A percentile compares a stretch with the other conserved stretches of the same genome.
Evolutionary conservation across 2,329 filamentous ascomycete species (phyloP).

Genomic region (Sclerotinia subarctica): DNA sequence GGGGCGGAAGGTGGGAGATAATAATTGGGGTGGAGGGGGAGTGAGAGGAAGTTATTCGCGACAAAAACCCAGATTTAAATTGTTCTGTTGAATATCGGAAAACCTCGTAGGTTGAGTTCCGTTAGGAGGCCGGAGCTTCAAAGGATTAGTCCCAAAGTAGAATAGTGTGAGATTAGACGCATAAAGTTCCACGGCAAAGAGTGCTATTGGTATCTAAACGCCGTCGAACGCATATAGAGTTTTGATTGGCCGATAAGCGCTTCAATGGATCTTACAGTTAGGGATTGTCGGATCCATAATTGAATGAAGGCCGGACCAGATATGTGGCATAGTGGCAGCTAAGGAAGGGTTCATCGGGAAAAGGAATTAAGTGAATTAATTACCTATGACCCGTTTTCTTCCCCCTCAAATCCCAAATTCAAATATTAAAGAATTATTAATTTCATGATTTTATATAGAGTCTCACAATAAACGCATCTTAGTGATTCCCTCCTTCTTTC

Average conservation of each 20-base stretch:
- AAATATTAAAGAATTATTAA: slow-evolving; percentile 4
- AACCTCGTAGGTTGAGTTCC: slow-evolving; percentile 25
- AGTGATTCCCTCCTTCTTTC: background rate
- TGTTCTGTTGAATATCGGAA: slow-evolving; percentile 29
- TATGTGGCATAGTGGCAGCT: slow-evolving; percentile 17
- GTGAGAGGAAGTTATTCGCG: slow-evolving; percentile 23
- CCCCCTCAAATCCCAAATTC: slow-evolving; percentile 1
- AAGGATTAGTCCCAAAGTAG: background rate
- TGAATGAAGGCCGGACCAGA: slow-evolving; percentile 9
- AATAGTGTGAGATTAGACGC: background rate
- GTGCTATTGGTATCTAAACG: background rate
- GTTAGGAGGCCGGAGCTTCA: slow-evolving; percentile 13
- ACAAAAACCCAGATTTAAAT: slow-evolving; percentile 22
- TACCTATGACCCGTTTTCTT: background rate
- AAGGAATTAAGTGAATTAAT: background rate
- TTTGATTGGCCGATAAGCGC: background rate
- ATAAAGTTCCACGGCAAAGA: background rate
- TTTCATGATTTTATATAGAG: background rate
- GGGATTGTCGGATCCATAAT: background rate
- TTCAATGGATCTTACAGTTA: background rate
- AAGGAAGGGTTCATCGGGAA: slow-evolving; percentile 2
- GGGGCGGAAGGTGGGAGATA: slow-evolving; percentile 9
- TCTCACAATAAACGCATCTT: background rate
- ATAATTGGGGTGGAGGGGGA: slow-evolving; percentile 6
- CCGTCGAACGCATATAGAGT: rapidly evolving